These are phyloP conservation scores for Dactylellina sp. DNA, from an alignment of 2,329 filamentous ascomycete genomes.

Conservation along the genomic window DNA sequence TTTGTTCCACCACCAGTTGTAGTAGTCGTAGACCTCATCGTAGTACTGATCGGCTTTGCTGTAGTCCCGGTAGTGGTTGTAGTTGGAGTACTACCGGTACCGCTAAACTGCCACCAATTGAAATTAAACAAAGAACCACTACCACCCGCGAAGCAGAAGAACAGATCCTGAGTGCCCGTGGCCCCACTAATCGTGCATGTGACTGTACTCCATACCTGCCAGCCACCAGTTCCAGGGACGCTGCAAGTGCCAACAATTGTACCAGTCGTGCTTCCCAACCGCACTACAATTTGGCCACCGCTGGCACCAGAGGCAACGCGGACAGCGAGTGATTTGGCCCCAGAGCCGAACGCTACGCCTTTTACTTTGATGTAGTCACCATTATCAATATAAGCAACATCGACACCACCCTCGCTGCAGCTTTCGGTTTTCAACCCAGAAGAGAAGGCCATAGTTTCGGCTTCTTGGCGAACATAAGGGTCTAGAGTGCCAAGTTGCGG, in stretches of 20 bases:
- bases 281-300: constrained; percentile 61
- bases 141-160: constrained; percentile 59
- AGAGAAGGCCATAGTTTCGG: constrained; percentile 62
- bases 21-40: constrained; percentile 14
- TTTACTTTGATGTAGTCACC: constrained; percentile 62
- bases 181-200: constrained; percentile 58
- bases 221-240: constrained; percentile 61
- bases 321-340: constrained; percentile 59
- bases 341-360: constrained; percentile 61
- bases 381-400: constrained; percentile 61
- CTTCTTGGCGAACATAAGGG: constrained; percentile 61
- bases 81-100: constrained; percentile 59
- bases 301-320: constrained; percentile 60
- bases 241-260: constrained; percentile 60
- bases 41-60: background rate
- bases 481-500: constrained; percentile 60
- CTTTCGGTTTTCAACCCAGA: constrained; percentile 59
- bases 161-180: constrained; percentile 59
- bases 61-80: constrained; percentile 3
- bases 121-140: constrained; percentile 59
- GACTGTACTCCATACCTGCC: constrained; percentile 59
- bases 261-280: constrained; percentile 60
- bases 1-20: constrained; percentile 10
- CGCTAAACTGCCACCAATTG: constrained; percentile 61
- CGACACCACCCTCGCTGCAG: constrained; percentile 60